These are phyloP conservation scores for Botrytis fabae DNA, from an alignment of 2,329 filamentous ascomycete species.

Conservation along the genomic window DNA sequence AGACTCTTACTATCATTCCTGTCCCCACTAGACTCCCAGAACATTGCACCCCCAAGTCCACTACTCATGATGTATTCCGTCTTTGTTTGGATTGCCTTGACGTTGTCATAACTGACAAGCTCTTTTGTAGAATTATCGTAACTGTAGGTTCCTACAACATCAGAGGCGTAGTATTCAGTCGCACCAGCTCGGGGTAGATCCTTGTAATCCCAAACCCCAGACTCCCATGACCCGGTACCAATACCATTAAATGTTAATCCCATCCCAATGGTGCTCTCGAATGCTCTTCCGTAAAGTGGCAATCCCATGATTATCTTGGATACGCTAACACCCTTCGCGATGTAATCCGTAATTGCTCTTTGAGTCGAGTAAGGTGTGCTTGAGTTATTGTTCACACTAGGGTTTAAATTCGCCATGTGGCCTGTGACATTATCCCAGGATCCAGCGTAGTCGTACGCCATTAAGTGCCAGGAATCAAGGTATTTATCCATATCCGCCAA, in stretches of 20 bases:
- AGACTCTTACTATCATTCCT: slow-evolving; percentile 59
- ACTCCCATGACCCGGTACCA: slow-evolving; percentile 70
- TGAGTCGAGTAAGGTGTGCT: slow-evolving; percentile 71
- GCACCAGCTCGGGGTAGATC: slow-evolving; percentile 64
- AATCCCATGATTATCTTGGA: slow-evolving; percentile 75
- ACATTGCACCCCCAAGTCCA: slow-evolving; percentile 76
- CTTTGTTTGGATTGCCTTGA: slow-evolving; percentile 61
- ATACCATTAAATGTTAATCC: slow-evolving; percentile 64
- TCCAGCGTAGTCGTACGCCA: slow-evolving; percentile 73
- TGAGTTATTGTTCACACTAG: slow-evolving; percentile 51
- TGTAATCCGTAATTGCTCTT: slow-evolving; percentile 65
- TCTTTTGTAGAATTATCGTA: slow-evolving; percentile 61
- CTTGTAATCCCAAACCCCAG: slow-evolving; percentile 80
- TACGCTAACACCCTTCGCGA: slow-evolving; percentile 59
- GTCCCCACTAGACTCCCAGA: slow-evolving; percentile 79
- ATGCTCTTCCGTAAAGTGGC: slow-evolving; percentile 77
- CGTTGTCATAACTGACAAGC: slow-evolving; percentile 73
- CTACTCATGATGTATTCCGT: slow-evolving; percentile 61
- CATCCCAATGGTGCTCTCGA: slow-evolving; percentile 64
- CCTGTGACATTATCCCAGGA: slow-evolving; percentile 64
- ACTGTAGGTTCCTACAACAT: slow-evolving; percentile 65
- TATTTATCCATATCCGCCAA: slow-evolving; percentile 49
- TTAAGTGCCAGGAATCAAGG: slow-evolving; percentile 60
- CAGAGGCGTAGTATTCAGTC: slow-evolving; percentile 56
- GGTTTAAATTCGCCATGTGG: slow-evolving; percentile 72